A percentile compares a stretch with the other conserved stretches of the same genome.
Evolutionary conservation across 2,329 filamentous ascomycete genomes (phyloP).

Genomic region (Nothopassalora personata): DNA sequence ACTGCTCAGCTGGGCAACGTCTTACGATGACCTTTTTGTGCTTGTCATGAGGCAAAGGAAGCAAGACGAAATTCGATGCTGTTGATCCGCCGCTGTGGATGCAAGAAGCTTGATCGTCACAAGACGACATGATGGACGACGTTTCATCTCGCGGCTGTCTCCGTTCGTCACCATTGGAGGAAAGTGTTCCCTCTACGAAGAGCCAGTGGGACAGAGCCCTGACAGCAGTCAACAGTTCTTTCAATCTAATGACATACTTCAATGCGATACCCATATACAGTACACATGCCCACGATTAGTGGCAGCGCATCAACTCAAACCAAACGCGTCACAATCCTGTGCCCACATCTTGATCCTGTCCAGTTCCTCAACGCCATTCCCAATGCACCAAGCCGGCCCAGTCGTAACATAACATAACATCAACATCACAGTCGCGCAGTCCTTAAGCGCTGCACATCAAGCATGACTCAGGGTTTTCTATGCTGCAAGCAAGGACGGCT

Average conservation of each 20-base stretch:
- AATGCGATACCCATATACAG: conserved; percentile 17
- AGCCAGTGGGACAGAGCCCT: neutral
- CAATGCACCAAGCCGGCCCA: conserved; percentile 9
- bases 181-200: neutral
- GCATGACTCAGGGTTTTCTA: conserved; percentile 92
- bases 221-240: neutral
- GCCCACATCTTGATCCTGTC: conserved; percentile 5
- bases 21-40: too few species aligned
- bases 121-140: neutral
- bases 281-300: conserved; percentile 23
- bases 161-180: neutral
- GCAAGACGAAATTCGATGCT: too few species aligned
- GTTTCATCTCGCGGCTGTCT: neutral
- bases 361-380: conserved; percentile 12
- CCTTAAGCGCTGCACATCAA: conserved; percentile 89
- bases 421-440: neutral
- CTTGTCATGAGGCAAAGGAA: too few species aligned
- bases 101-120: too few species aligned
- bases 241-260: neutral
- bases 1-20: too few species aligned
- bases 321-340: neutral
- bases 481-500: conserved; percentile 86
- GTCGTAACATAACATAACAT: conserved; percentile 8
- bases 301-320: conserved; percentile 15
- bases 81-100: too few species aligned